A percentile compares a stretch with the other conserved stretches of the same genome.
Conservation (phyloP, 2,329 filamentous ascomycete species). For the Fusarium humuli region DNA sequence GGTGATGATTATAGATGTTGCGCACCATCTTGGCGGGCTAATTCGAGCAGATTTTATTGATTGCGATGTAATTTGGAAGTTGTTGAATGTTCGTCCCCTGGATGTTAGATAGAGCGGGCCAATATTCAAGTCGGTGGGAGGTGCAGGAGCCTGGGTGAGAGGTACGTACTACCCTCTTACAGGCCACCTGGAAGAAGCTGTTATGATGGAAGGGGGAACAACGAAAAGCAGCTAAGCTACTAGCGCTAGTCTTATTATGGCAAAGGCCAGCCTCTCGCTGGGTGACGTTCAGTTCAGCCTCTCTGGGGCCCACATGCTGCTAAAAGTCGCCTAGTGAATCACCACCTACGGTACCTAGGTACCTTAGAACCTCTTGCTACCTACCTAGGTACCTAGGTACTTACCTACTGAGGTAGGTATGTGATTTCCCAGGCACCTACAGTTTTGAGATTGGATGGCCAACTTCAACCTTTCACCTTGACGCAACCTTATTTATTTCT, state of each 20-base stretch:
- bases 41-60: slow-evolving; percentile 35
- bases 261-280: slow-evolving; percentile 39
- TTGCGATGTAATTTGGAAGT: slow-evolving; percentile 36
- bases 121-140: slow-evolving; percentile 48
- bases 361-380: neutral
- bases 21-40: slow-evolving; percentile 56
- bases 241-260: slow-evolving; percentile 31
- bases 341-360: neutral
- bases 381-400: neutral
- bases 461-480: slow-evolving; percentile 21
- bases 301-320: slow-evolving; percentile 17
- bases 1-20: slow-evolving; percentile 13
- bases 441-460: neutral
- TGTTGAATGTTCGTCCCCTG: slow-evolving; percentile 45
- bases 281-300: slow-evolving; percentile 33
- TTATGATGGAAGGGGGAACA: slow-evolving; percentile 1
- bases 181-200: slow-evolving; percentile 41
- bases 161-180: slow-evolving; percentile 41
- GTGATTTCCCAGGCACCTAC: neutral
- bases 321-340: slow-evolving; percentile 3
- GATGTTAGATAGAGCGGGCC: slow-evolving; percentile 46
- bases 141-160: slow-evolving; percentile 21
- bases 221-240: neutral
- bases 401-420: neutral
- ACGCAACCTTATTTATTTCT: slow-evolving; percentile 9